Evolutionary conservation across 1,139 yeast genomes (phyloP).

Genomic region (Taiozyma onychis): DNA sequence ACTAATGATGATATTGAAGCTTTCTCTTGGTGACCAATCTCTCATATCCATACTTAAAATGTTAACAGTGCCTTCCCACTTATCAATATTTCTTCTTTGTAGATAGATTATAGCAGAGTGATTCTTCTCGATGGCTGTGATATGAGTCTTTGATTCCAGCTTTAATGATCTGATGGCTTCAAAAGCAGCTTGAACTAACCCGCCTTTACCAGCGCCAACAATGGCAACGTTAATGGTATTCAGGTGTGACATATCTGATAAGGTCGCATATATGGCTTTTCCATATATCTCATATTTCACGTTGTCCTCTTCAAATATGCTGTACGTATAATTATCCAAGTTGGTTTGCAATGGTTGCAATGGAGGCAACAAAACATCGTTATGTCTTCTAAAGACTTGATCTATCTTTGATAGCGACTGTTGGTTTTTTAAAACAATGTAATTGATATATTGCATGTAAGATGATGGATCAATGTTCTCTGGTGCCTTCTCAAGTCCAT

Average conservation of each 20-base stretch:
- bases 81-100: conserved; percentile 33
- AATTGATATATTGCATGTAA: conserved; percentile 48
- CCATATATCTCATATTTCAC: conserved; percentile 65
- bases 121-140: conserved; percentile 70
- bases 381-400: conserved; percentile 29
- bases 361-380: conserved; percentile 47
- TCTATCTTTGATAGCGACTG: conserved; percentile 28
- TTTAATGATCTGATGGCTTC: conserved; percentile 34
- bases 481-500: conserved; percentile 39
- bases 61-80: conserved; percentile 43
- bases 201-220: conserved; percentile 88
- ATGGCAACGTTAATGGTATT: conserved; percentile 40
- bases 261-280: conserved; percentile 57
- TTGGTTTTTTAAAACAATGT: conserved; percentile 32
- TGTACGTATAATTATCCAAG: conserved; percentile 55
- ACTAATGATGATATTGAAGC: conserved; percentile 58
- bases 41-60: conserved; percentile 57
- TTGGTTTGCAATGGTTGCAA: conserved; percentile 63
- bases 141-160: conserved; percentile 26
- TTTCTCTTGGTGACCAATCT: conserved; percentile 32
- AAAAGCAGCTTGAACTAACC: conserved; percentile 52
- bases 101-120: conserved; percentile 50
- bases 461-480: conserved; percentile 32
- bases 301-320: conserved; percentile 62
- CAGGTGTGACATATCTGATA: conserved; percentile 31